Conservation (phyloP, 345 rosid species). For the Angophora floribunda region DNA sequence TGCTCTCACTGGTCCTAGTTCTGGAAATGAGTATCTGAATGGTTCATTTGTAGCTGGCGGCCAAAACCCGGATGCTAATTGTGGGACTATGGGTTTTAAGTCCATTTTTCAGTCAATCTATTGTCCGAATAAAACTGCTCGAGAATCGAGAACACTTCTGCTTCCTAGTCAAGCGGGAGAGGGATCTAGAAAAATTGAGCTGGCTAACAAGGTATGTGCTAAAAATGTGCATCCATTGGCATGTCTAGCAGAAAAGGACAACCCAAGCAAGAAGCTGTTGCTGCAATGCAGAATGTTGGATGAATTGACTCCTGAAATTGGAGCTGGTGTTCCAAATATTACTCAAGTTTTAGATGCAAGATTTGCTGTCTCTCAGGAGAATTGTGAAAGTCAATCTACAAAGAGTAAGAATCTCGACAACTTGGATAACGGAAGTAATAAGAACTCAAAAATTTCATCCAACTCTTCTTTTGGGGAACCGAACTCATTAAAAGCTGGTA, state of each 20-base stretch:
- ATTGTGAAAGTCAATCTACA: slow-evolving; percentile 9
- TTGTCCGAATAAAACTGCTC: slow-evolving; percentile 29
- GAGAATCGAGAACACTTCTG: slow-evolving; percentile 4
- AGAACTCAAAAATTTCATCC: slow-evolving; percentile 19
- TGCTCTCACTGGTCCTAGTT: slow-evolving; percentile 19
- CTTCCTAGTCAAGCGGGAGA: slow-evolving; percentile 7
- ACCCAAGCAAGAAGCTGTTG: slow-evolving; percentile 18
- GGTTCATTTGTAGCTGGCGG: slow-evolving; percentile 2
- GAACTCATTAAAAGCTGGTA: slow-evolving; percentile 7
- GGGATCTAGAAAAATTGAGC: slow-evolving; percentile 16
- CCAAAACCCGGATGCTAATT: slow-evolving; percentile 5
- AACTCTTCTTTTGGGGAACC: slow-evolving; percentile 26
- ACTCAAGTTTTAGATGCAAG: slow-evolving; percentile 14
- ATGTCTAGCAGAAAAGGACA: slow-evolving; percentile 21
- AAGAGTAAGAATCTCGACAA: slow-evolving; percentile 16
- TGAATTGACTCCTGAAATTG: slow-evolving; percentile 18
- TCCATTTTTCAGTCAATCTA: slow-evolving; percentile 73
- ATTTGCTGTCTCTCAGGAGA: slow-evolving; percentile 7
- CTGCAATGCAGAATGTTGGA: slow-evolving; percentile 17
- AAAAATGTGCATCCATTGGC: slow-evolving; percentile 28
- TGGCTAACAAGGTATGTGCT: slow-evolving; percentile 10
- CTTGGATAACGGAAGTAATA: slow-evolving; percentile 8
- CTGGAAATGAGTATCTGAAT: slow-evolving; percentile 9
- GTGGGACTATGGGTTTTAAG: slow-evolving; percentile 51
- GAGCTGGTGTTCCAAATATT: slow-evolving; percentile 12